Percentiles rank a stretch among this genome's conserved stretches.
Evolutionary conservation across 306 rosid genomes (phyloP).

Genomic region (Neltuma alba): DNA sequence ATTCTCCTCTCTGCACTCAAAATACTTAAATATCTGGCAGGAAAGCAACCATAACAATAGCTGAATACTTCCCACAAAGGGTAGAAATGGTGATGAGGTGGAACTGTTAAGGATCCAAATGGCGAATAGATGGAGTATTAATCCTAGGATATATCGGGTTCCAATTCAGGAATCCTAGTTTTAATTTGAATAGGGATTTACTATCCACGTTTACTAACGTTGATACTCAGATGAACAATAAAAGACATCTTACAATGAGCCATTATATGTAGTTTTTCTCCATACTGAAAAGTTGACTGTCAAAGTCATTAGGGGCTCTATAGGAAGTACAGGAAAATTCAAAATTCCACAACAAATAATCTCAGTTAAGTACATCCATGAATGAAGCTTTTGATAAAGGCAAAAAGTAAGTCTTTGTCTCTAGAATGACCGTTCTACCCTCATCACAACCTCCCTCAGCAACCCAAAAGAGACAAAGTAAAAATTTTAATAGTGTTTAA

Average conservation of each 20-base stretch:
- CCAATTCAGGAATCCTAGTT: neutral
- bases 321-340: neutral
- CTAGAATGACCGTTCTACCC: neutral
- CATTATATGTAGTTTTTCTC: neutral
- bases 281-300: neutral
- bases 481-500: conserved; percentile 15
- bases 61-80: neutral
- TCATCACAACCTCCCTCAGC: neutral
- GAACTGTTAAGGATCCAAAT: neutral
- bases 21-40: neutral
- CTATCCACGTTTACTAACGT: neutral
- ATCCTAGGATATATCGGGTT: neutral
- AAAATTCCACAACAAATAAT: neutral
- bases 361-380: neutral
- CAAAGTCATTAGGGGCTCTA: neutral
- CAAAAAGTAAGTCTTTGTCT: neutral
- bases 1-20: neutral
- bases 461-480: conserved; percentile 4
- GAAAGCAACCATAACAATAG: neutral
- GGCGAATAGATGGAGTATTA: neutral
- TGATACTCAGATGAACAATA: neutral
- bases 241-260: neutral
- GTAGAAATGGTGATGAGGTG: neutral
- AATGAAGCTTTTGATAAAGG: neutral
- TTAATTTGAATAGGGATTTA: neutral